Evolutionary conservation across 805 yeast genomes (phyloP).

Genomic region (Wickerhamia fluorescens): DNA sequence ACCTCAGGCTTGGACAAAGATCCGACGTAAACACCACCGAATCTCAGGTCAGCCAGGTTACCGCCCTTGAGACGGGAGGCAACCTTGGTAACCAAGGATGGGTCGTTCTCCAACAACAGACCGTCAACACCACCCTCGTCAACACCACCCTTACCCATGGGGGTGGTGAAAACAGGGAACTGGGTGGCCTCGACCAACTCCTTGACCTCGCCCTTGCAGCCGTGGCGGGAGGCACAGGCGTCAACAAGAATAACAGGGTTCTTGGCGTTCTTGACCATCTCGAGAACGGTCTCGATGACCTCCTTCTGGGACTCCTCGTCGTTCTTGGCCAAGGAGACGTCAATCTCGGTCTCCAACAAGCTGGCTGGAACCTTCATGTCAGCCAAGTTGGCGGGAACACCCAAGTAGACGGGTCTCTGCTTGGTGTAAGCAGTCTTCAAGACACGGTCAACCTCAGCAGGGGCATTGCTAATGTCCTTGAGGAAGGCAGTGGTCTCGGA

Average conservation of each 20-base stretch:
- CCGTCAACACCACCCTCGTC: slow-evolving; percentile 26
- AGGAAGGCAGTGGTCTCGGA: slow-evolving; percentile 25
- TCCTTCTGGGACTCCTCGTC: slow-evolving; percentile 27
- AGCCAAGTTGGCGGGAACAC: slow-evolving; percentile 30
- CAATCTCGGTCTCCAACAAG: slow-evolving; percentile 22
- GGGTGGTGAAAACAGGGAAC: slow-evolving; percentile 23
- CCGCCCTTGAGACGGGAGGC: slow-evolving; percentile 14
- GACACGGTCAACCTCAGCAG: slow-evolving; percentile 26
- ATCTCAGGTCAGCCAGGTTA: slow-evolving; percentile 15
- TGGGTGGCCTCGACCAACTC: slow-evolving; percentile 18
- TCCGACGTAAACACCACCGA: slow-evolving; percentile 26
- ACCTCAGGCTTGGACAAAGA: slow-evolving; percentile 21
- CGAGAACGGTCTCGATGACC: slow-evolving; percentile 19
- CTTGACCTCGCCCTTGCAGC: slow-evolving; percentile 17
- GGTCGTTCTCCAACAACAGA: slow-evolving; percentile 18
- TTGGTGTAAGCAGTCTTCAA: slow-evolving; percentile 26
- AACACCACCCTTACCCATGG: slow-evolving; percentile 24
- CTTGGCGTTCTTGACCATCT: slow-evolving; percentile 15
- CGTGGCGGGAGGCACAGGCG: slow-evolving; percentile 25
- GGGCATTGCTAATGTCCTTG: slow-evolving; percentile 20
- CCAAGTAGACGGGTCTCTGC: slow-evolving; percentile 30
- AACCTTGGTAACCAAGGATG: slow-evolving; percentile 16
- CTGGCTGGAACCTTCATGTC: slow-evolving; percentile 25
- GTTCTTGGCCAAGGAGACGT: slow-evolving; percentile 20
- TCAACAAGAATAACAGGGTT: slow-evolving; percentile 26